phyloP scores from a whole-genome alignment of 169 alveolate genomes.

The Plasmodium coatneyi region DNA sequence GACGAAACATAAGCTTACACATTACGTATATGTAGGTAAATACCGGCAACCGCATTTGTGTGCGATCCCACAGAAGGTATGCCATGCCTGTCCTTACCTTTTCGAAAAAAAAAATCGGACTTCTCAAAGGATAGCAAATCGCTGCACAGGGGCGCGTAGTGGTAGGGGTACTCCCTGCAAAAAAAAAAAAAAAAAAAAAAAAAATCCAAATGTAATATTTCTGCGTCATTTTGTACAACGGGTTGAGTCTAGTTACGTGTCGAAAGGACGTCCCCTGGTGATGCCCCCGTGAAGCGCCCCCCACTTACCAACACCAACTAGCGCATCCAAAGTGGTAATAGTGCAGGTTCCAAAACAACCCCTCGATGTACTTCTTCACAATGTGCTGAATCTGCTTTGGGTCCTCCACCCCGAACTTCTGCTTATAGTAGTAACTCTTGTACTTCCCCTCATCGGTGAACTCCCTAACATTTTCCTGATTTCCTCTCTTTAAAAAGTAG shows the following conservation, averaged over 20 bases:
- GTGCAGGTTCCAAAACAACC: constrained; percentile 95
- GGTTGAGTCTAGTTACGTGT: background rate
- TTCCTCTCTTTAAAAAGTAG: constrained; percentile 72
- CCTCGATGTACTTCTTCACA: constrained; percentile 93
- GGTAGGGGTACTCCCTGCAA: constrained; percentile 80
- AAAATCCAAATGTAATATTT: background rate
- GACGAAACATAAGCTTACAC: background rate
- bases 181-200: constrained; percentile 1
- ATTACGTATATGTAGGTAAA: background rate
- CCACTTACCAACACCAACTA: constrained; percentile 96
- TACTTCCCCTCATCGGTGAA: constrained; percentile 86
- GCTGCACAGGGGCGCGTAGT: constrained; percentile 74
- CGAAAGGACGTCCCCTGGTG: background rate
- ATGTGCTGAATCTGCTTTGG: constrained; percentile 84
- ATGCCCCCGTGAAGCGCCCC: constrained; percentile 76
- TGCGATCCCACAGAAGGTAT: too few relatives aligned
- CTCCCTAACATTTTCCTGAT: constrained; percentile 70
- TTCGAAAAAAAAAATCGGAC: constrained; percentile 72
- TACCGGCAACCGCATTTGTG: background rate
- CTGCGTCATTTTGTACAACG: background rate
- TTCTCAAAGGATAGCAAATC: constrained; percentile 69
- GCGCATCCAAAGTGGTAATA: constrained; percentile 95
- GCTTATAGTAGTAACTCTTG: constrained; percentile 80
- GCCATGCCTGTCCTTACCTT: constrained; percentile 10
- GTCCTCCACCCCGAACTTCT: constrained; percentile 82